Percentiles rank a stretch among this genome's conserved stretches.
Evolutionary conservation across 2,329 filamentous ascomycete genomes (phyloP).

Genomic region (Penicillium italicum): DNA sequence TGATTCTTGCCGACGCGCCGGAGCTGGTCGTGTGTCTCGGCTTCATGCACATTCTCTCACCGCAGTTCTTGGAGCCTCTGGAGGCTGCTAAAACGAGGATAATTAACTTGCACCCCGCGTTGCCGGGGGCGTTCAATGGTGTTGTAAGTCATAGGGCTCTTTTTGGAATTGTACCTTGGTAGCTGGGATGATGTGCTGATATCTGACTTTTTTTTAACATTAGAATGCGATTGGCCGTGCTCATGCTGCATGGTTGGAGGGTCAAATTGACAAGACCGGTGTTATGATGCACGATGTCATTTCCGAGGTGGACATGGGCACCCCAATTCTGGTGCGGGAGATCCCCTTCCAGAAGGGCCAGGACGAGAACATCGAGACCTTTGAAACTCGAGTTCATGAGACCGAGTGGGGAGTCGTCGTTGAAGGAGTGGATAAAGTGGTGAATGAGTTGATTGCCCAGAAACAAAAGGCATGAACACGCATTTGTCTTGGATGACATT

Average conservation of each 20-base stretch:
- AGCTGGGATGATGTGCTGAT: neutral
- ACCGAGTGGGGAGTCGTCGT: constrained; percentile 78
- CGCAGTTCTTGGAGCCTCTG: constrained; percentile 66
- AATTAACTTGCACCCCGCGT: constrained; percentile 78
- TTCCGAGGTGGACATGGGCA: constrained; percentile 73
- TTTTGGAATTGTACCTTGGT: neutral
- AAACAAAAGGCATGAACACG: constrained; percentile 14
- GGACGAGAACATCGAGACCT: constrained; percentile 60
- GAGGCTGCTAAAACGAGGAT: constrained; percentile 60
- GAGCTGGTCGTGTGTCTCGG: constrained; percentile 77
- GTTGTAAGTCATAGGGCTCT: constrained; percentile 41
- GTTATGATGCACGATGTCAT: constrained; percentile 90
- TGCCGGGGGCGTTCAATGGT: constrained; percentile 73
- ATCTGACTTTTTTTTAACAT: neutral
- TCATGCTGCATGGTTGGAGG: constrained; percentile 66
- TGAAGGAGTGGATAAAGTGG: constrained; percentile 55
- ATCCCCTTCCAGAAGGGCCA: constrained; percentile 60
- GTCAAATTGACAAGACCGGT: constrained; percentile 66
- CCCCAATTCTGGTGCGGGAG: constrained; percentile 67
- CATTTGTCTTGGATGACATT: neutral
- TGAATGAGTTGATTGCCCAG: constrained; percentile 30
- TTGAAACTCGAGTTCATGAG: constrained; percentile 70
- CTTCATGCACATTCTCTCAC: constrained; percentile 80
- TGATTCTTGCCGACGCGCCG: constrained; percentile 63
- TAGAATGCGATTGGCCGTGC: constrained; percentile 71